These are phyloP conservation scores for Kwoniella botswanensis DNA, from an alignment of 768 basidiomycete genomes.

Conservation along the genomic window DNA sequence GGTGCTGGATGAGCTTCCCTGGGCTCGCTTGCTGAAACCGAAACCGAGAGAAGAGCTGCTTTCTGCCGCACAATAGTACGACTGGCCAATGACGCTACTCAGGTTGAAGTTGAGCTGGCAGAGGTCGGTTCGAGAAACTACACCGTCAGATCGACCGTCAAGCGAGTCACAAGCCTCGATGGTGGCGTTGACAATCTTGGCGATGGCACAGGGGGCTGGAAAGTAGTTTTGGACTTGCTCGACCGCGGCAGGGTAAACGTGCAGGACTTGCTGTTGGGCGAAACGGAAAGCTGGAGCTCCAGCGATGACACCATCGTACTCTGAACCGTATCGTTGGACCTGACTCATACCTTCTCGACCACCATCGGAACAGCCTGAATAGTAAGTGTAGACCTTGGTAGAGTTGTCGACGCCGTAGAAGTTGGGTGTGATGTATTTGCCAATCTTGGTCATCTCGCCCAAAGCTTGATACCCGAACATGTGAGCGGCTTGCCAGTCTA, in stretches of 20 bases:
- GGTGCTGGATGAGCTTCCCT: not conserved
- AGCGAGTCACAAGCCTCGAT: conserved; percentile 25
- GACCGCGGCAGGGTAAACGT: conserved; percentile 3
- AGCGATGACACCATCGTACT: conserved; percentile 23
- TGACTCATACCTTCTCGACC: conserved; percentile 25
- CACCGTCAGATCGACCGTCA: conserved; percentile 26
- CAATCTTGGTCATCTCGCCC: conserved; percentile 20
- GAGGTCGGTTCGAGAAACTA: conserved; percentile 27
- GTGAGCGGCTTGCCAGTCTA: conserved; percentile 11
- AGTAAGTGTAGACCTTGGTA: conserved; percentile 23
- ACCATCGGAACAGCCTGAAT: conserved; percentile 26
- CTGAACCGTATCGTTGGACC: conserved; percentile 21
- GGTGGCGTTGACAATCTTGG: conserved; percentile 17
- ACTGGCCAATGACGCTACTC: conserved; percentile 6
- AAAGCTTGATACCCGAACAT: conserved; percentile 26
- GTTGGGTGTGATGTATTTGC: conserved; percentile 20
- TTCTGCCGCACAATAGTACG: conserved; percentile 19
- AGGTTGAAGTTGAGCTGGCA: conserved; percentile 26
- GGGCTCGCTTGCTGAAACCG: conserved; percentile 10
- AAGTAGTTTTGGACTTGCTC: conserved; percentile 11
- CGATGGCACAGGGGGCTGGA: conserved; percentile 20
- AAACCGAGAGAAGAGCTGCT: conserved; percentile 3
- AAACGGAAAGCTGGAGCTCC: conserved; percentile 28
- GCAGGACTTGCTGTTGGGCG: conserved; percentile 20
- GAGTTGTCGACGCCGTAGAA: conserved; percentile 19